A percentile compares a stretch with the other conserved stretches of the same genome.
These are phyloP conservation scores for Drechslera avenae DNA, from an alignment of 2,329 filamentous ascomycete genomes.

Conservation along the genomic window DNA sequence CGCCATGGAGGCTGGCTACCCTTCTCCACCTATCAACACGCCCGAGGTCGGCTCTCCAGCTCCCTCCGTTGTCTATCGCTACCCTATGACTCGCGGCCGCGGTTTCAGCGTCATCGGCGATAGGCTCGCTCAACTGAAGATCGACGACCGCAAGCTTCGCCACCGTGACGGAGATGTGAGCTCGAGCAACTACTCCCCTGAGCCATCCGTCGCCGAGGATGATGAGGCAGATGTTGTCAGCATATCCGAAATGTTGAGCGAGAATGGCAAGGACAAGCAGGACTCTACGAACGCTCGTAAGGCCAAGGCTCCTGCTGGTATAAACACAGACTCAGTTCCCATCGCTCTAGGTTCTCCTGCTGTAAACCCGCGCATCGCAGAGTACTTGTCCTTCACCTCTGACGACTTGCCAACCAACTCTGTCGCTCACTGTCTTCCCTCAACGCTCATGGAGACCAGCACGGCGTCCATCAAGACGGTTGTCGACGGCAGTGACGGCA, in stretches of 20 bases:
- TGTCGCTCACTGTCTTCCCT: constrained; percentile 20
- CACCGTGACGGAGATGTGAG: constrained; percentile 20
- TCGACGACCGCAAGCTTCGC: constrained; percentile 23
- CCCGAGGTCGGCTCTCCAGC: constrained; percentile 34
- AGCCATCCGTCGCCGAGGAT: constrained; percentile 23
- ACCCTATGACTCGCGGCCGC: constrained; percentile 24
- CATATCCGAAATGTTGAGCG: constrained; percentile 24
- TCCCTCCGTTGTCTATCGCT: constrained; percentile 27
- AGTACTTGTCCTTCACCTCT: constrained; percentile 37
- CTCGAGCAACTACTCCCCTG: constrained; percentile 27
- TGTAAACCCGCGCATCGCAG: constrained; percentile 34
- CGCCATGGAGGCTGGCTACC: constrained; percentile 36
- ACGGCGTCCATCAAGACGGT: constrained; percentile 12
- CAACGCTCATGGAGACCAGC: constrained; percentile 20
- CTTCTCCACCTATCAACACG: constrained; percentile 41
- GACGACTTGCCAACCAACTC: constrained; percentile 31
- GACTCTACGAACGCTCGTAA: constrained; percentile 16
- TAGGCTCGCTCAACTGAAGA: constrained; percentile 73
- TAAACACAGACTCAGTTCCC: constrained; percentile 25
- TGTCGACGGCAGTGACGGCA: constrained; percentile 14
- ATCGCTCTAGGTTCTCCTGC: constrained; percentile 35
- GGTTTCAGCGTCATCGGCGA: constrained; percentile 84
- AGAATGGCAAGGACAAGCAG: constrained; percentile 17
- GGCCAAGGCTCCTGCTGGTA: constrained; percentile 9
- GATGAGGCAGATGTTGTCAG: constrained; percentile 25